Conservation (phyloP, 768 basidiomycete genomes). For the Tylopilus vinaceipallidus region DNA sequence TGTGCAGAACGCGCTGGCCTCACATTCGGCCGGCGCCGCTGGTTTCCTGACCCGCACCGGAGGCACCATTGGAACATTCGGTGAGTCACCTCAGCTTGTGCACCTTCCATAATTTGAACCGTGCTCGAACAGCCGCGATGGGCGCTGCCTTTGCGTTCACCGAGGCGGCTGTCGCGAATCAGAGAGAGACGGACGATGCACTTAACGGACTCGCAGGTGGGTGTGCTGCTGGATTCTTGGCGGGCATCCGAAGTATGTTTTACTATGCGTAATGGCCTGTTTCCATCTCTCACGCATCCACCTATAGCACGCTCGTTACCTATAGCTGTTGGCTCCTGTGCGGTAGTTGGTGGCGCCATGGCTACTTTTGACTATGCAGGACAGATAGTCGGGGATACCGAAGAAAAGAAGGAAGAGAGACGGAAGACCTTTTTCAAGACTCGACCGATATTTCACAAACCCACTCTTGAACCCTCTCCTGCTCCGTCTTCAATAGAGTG, state of each 20-base stretch:
- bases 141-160: slow-evolving; percentile 83
- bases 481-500: slow-evolving; percentile 19
- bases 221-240: slow-evolving; percentile 91
- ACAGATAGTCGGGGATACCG: slow-evolving; percentile 48
- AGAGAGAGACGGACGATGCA: slow-evolving; percentile 73
- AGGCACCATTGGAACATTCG: slow-evolving; percentile 88
- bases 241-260: slow-evolving; percentile 73
- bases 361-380: slow-evolving; percentile 83
- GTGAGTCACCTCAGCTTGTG: slow-evolving; percentile 43
- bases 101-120: not conserved
- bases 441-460: slow-evolving; percentile 38
- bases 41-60: slow-evolving; percentile 88
- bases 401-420: slow-evolving; percentile 59
- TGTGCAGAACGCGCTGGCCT: slow-evolving; percentile 77
- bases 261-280: not conserved
- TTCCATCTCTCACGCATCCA: slow-evolving; percentile 12
- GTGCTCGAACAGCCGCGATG: slow-evolving; percentile 67
- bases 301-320: slow-evolving; percentile 82
- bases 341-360: slow-evolving; percentile 71
- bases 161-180: slow-evolving; percentile 78
- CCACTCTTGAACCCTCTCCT: slow-evolving; percentile 15
- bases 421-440: slow-evolving; percentile 85
- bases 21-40: slow-evolving; percentile 75
- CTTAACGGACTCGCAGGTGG: slow-evolving; percentile 83
- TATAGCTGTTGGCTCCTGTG: slow-evolving; percentile 76